These are phyloP conservation scores for Codiaeum variegatum DNA, from an alignment of 441 rosid genomes.

Conservation along the genomic window DNA sequence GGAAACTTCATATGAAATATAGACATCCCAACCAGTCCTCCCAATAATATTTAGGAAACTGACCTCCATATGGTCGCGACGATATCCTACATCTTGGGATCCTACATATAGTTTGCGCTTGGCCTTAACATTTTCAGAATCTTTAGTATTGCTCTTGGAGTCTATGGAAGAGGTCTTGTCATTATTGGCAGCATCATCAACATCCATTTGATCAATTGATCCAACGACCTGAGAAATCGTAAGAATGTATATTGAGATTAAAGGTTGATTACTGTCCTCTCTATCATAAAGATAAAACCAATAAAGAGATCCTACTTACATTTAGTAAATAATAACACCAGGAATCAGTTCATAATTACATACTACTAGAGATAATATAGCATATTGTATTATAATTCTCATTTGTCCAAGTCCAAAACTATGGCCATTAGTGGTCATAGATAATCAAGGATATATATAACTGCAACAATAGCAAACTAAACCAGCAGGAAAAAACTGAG, in stretches of 20 bases:
- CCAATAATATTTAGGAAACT: slow-evolving; percentile 20
- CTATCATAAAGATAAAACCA: not conserved
- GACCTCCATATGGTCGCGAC: slow-evolving; percentile 96
- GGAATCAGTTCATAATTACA: not conserved
- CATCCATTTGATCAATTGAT: slow-evolving; percentile 84
- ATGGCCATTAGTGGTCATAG: not conserved
- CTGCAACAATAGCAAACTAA: not conserved
- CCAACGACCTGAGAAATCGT: slow-evolving; percentile 72
- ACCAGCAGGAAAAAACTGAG: not conserved
- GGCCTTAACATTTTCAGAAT: slow-evolving; percentile 57
- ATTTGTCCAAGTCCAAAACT: not conserved
- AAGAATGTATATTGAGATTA: slow-evolving; percentile 4
- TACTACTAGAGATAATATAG: not conserved
- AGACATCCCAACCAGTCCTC: not conserved
- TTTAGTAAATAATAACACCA: not conserved
- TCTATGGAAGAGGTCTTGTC: slow-evolving; percentile 49
- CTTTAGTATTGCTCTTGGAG: slow-evolving; percentile 49
- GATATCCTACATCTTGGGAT: slow-evolving; percentile 83
- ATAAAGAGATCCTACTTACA: not conserved
- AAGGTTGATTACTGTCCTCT: not conserved
- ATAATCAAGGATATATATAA: not conserved
- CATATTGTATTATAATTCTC: not conserved
- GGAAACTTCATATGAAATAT: not conserved
- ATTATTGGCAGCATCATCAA: slow-evolving; percentile 52
- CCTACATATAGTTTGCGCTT: slow-evolving; percentile 84